These are phyloP conservation scores for Kodamaea leandrae DNA, from an alignment of 805 yeast species.

Conservation along the genomic window DNA sequence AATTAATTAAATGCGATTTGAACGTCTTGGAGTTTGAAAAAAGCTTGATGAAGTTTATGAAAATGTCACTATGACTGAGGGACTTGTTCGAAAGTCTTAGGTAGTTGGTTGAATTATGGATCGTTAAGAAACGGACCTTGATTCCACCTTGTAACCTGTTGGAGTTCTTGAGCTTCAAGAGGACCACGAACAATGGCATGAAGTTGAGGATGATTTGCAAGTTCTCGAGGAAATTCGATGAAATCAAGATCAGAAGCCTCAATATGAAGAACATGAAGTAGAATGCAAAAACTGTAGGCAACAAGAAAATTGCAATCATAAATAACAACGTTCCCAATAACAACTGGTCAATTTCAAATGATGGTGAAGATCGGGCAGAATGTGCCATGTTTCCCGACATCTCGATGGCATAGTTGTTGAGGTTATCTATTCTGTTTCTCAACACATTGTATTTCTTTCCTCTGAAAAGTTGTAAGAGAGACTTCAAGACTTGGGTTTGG, in stretches of 20 bases:
- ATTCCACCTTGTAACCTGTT: constrained; percentile 58
- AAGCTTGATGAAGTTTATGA: constrained; percentile 27
- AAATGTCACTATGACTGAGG: constrained; percentile 35
- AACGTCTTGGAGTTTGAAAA: constrained; percentile 31
- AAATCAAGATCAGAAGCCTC: constrained; percentile 48
- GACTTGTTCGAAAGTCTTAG: constrained; percentile 36
- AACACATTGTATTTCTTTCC: constrained; percentile 86
- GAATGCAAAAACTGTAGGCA: constrained; percentile 87
- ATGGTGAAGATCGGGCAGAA: constrained; percentile 15
- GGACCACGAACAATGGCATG: constrained; percentile 79
- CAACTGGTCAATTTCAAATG: constrained; percentile 79
- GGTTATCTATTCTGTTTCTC: constrained; percentile 80
- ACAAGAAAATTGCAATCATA: constrained; percentile 68
- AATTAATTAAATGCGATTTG: constrained; percentile 18
- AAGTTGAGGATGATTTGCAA: constrained; percentile 68
- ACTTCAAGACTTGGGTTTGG: constrained; percentile 64
- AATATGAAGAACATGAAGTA: constrained; percentile 68
- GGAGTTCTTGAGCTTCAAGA: constrained; percentile 77
- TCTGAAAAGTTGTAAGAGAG: constrained; percentile 79
- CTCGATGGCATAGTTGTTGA: constrained; percentile 44
- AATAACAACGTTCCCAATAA: constrained; percentile 86
- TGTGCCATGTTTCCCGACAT: constrained; percentile 2
- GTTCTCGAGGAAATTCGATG: constrained; percentile 55
- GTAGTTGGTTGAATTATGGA: constrained; percentile 21
- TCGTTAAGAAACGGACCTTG: constrained; percentile 25